Percentiles rank a stretch among this genome's conserved stretches.
phyloP scores from a whole-genome alignment of 2,329 filamentous ascomycete genomes.

The Drechslerella coelobrocha region DNA sequence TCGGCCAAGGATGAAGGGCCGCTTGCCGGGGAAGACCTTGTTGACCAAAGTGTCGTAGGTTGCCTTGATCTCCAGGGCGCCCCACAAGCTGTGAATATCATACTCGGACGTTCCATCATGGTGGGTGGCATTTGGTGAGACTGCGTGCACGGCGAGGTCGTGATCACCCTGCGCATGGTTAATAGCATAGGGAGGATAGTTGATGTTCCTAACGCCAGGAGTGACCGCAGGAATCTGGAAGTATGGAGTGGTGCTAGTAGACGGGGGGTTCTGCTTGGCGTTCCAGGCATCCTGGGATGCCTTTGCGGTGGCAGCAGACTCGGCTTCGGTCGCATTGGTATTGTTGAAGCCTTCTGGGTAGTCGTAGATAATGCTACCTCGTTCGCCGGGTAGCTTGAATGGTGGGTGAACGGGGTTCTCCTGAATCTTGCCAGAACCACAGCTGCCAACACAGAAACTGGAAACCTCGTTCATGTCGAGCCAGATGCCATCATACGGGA shows the following conservation, averaged over 20 bases:
- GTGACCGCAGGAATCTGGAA: slow-evolving; percentile 61
- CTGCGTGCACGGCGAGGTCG: slow-evolving; percentile 74
- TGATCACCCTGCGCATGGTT: slow-evolving; percentile 67
- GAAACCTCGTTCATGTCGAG: slow-evolving; percentile 68
- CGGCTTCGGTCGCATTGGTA: slow-evolving; percentile 72
- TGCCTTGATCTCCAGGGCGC: slow-evolving; percentile 76
- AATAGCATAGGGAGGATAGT: slow-evolving; percentile 78
- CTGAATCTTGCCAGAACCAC: slow-evolving; percentile 70
- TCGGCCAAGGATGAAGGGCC: slow-evolving; percentile 83
- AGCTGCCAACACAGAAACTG: slow-evolving; percentile 64
- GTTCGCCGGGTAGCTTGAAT: slow-evolving; percentile 71
- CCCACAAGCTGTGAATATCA: slow-evolving; percentile 81
- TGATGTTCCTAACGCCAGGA: slow-evolving; percentile 70
- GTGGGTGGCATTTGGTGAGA: slow-evolving; percentile 79
- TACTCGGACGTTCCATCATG: slow-evolving; percentile 76
- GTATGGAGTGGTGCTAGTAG: slow-evolving; percentile 24
- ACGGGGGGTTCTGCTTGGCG: slow-evolving; percentile 13
- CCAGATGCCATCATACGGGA: slow-evolving; percentile 65
- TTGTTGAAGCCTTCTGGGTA: slow-evolving; percentile 75
- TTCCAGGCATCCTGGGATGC: slow-evolving; percentile 17
- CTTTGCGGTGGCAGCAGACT: slow-evolving; percentile 64
- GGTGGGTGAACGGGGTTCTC: slow-evolving; percentile 73
- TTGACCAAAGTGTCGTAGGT: slow-evolving; percentile 75
- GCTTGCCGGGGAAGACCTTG: slow-evolving; percentile 70
- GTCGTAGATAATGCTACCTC: slow-evolving; percentile 65